Evolutionary conservation across 169 alveolate genomes (phyloP).

Genomic region (Eimeria praecox): DNA sequence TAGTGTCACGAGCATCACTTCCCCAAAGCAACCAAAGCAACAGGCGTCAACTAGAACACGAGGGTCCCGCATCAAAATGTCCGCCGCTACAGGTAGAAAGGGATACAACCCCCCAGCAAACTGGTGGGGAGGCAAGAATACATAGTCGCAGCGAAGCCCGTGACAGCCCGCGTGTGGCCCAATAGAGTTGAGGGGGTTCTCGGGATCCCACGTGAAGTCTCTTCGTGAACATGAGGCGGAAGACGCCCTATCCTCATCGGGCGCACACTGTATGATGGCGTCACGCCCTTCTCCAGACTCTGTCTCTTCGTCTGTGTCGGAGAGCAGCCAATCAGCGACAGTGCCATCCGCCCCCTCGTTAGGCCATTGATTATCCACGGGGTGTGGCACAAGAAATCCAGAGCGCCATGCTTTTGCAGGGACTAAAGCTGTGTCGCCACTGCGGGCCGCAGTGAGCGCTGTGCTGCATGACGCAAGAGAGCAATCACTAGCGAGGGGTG

Average conservation of each 20-base stretch:
- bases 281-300: constrained; percentile 65
- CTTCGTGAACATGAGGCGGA: background rate
- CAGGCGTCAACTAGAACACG: constrained; percentile 86
- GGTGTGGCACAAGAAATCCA: background rate
- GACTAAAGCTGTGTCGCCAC: constrained; percentile 28
- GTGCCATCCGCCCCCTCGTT: constrained; percentile 62
- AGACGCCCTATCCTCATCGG: constrained; percentile 35
- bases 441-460: constrained; percentile 64
- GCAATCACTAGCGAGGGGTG: constrained; percentile 73
- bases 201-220: constrained; percentile 94
- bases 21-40: constrained; percentile 87
- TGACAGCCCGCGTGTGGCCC: constrained; percentile 94
- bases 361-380: constrained; percentile 12
- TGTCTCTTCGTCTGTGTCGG: constrained; percentile 74
- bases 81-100: constrained; percentile 89
- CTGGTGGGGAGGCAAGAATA: constrained; percentile 92
- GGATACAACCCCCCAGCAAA: constrained; percentile 87
- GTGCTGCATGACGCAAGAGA: constrained; percentile 76
- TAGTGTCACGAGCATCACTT: constrained; percentile 91
- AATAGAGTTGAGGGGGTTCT: constrained; percentile 91
- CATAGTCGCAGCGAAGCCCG: constrained; percentile 94
- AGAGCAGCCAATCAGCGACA: constrained; percentile 71
- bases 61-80: constrained; percentile 92
- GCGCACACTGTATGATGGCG: constrained; percentile 35
- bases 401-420: constrained; percentile 44